phyloP scores from a whole-genome alignment of 352 stramenopile genomes.

The Globisporangium carolinianum region DNA sequence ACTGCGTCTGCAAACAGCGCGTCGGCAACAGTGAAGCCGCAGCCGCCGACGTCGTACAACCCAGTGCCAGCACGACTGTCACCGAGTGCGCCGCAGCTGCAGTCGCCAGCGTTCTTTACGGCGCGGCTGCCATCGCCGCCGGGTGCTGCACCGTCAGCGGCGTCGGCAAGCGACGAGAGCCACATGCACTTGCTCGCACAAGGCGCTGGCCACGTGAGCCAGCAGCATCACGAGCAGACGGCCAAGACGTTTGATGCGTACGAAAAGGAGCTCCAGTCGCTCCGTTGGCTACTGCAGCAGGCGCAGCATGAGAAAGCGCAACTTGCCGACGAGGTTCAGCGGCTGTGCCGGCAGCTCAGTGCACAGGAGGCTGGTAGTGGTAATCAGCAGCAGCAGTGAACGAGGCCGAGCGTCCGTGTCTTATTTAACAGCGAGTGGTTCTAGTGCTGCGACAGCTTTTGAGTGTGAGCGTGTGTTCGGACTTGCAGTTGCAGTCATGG shows the following conservation, averaged over 20 bases:
- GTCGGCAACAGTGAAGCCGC: constrained; percentile 12
- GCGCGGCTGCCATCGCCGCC: constrained; percentile 24
- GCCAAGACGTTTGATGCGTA: constrained; percentile 42
- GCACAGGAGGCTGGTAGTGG: neutral
- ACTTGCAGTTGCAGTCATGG: too few relatives aligned
- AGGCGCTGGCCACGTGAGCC: constrained; percentile 51
- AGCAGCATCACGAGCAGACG: constrained; percentile 31
- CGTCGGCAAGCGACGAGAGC: constrained; percentile 21
- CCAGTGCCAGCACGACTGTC: constrained; percentile 14
- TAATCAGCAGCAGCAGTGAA: constrained; percentile 1
- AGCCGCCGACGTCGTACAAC: constrained; percentile 5
- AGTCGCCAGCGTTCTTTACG: constrained; percentile 33
- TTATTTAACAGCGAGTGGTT: too few relatives aligned
- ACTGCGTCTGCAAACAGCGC: constrained; percentile 9
- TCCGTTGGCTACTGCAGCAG: constrained; percentile 64
- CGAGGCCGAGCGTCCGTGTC: too few relatives aligned
- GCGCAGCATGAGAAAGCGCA: constrained; percentile 65
- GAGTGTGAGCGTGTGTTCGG: too few relatives aligned
- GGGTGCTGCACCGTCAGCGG: constrained; percentile 2
- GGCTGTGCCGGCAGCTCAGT: constrained; percentile 45
- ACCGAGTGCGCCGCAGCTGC: constrained; percentile 7
- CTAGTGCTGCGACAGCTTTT: too few relatives aligned
- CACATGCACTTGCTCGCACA: constrained; percentile 67
- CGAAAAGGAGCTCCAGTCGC: constrained; percentile 57
- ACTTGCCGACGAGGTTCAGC: constrained; percentile 58